phyloP scores from a whole-genome alignment of 495 filamentous ascomycete species.

The Pyronema domesticum region DNA sequence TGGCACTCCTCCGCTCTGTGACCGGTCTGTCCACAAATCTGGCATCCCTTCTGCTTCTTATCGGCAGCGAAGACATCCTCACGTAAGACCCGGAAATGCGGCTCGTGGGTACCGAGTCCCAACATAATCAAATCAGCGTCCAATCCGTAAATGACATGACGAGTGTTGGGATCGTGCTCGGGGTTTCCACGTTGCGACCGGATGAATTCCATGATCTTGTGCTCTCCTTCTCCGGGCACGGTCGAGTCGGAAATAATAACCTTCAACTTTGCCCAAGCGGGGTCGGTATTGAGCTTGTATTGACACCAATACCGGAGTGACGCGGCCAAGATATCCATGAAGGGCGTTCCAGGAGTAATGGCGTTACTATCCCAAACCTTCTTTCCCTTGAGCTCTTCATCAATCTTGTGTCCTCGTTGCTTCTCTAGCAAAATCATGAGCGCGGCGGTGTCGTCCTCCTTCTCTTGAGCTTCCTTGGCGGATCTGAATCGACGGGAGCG shows the following conservation, averaged over 20 bases:
- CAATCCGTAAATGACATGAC: slow-evolving; percentile 86
- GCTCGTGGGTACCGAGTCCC: slow-evolving; percentile 90
- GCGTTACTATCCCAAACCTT: slow-evolving; percentile 97
- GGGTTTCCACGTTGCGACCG: slow-evolving; percentile 79
- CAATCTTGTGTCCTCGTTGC: slow-evolving; percentile 45
- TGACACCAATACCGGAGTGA: slow-evolving; percentile 88
- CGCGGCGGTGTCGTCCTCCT: slow-evolving; percentile 77
- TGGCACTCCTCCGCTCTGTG: slow-evolving; percentile 71
- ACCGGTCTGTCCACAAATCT: slow-evolving; percentile 74
- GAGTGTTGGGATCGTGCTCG: slow-evolving; percentile 88
- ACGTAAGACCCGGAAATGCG: slow-evolving; percentile 88
- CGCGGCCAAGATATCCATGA: slow-evolving; percentile 92
- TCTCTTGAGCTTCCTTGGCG: slow-evolving; percentile 83
- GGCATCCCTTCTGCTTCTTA: slow-evolving; percentile 59
- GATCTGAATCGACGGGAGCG: slow-evolving; percentile 87
- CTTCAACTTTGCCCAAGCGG: slow-evolving; percentile 91
- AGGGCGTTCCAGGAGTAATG: slow-evolving; percentile 94
- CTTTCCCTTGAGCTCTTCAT: slow-evolving; percentile 45
- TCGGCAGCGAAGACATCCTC: slow-evolving; percentile 95
- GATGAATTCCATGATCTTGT: slow-evolving; percentile 99
- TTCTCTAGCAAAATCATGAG: slow-evolving; percentile 63
- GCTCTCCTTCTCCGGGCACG: slow-evolving; percentile 93
- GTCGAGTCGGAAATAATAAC: slow-evolving; percentile 96
- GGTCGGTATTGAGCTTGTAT: slow-evolving; percentile 94
- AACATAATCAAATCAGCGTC: slow-evolving; percentile 99